Evolutionary conservation across 257 asterid species (phyloP), one percentile per base, ranked within the genome.

Genomic region (Solanum boliviense): DNA sequence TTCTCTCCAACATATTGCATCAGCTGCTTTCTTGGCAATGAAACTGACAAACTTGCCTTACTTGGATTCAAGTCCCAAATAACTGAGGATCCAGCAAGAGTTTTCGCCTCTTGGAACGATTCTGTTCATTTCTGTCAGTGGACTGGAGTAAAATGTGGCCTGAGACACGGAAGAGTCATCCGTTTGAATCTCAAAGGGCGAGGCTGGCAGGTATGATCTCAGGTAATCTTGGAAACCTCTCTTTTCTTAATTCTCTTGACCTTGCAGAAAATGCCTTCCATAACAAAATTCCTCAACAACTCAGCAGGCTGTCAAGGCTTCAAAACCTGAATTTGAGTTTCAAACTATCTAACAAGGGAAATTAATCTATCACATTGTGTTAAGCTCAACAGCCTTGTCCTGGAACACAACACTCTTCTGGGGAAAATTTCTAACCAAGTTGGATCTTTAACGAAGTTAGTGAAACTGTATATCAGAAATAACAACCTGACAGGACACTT

Each of bases 51-150:
- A 82, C 89, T 88, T 48, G 91, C 94, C 34, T 83, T 94, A 84
- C 91, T 93, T 27, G 88, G 91, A n/a, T 91, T 94, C 91, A 94
- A 92, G 85, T 90, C 91, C 67, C 79, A 62, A 75, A 90, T 94
- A 85, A 89, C 71, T n/a, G 90, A 88, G 46, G 94, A 94, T 38
- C 95, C 93, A 29, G 74, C 35, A 16, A 87, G 90, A 65, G 86
- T 88, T 72, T 38, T 91, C 20, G 85, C 6, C 85, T 89, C 91
- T 25, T 44, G 16, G 52, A 44, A 41, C 5, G 1, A 41, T 41
- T 41, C 48, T 41, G 48, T 41, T 41, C 5, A 41, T 9, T 41
- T 10, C 13, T 41, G 2, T 41, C 48, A 41, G 48, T 10, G 48
- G 4, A 41, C 48, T 41, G 5, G 48, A 41, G 48, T 10, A 41